Percentiles rank a stretch among this genome's conserved stretches.
Evolutionary conservation across 2,329 filamentous ascomycete genomes (phyloP).

Genomic region (Drechslera avenae): DNA sequence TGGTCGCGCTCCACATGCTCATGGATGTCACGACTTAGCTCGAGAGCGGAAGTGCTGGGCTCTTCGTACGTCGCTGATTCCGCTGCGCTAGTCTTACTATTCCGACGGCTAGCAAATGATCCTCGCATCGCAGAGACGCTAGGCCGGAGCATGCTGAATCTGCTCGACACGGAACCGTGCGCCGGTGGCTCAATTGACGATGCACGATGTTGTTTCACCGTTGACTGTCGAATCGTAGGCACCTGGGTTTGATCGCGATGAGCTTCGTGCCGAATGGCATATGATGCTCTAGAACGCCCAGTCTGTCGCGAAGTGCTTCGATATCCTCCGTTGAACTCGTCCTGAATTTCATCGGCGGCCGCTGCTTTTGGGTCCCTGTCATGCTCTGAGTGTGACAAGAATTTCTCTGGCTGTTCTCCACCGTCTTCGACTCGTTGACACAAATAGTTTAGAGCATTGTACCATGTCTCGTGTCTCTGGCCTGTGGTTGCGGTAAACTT

Average conservation of each 20-base stretch:
- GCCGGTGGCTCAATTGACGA: slow-evolving; percentile 38
- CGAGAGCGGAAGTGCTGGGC: slow-evolving; percentile 73
- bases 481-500: slow-evolving; percentile 95
- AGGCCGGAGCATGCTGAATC: slow-evolving; percentile 54
- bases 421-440: slow-evolving; percentile 70
- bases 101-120: slow-evolving; percentile 56
- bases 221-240: slow-evolving; percentile 54
- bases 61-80: slow-evolving; percentile 55
- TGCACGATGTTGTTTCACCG: slow-evolving; percentile 37
- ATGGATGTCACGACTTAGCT: slow-evolving; percentile 75
- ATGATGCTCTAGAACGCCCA: slow-evolving; percentile 64
- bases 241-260: slow-evolving; percentile 47
- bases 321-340: slow-evolving; percentile 76
- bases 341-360: slow-evolving; percentile 62
- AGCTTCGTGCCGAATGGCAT: slow-evolving; percentile 65
- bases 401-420: slow-evolving; percentile 36
- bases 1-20: slow-evolving; percentile 76
- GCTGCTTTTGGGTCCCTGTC: slow-evolving; percentile 58
- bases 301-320: slow-evolving; percentile 59
- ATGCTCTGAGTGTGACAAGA: slow-evolving; percentile 7
- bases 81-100: slow-evolving; percentile 47
- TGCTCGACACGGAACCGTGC: slow-evolving; percentile 54
- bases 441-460: slow-evolving; percentile 93
- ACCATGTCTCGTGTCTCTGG: slow-evolving; percentile 97
- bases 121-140: slow-evolving; percentile 49